Percentiles rank a stretch among this genome's conserved stretches.
phyloP scores from a whole-genome alignment of 495 filamentous ascomycete species.

The Cladorrhinum samala region DNA sequence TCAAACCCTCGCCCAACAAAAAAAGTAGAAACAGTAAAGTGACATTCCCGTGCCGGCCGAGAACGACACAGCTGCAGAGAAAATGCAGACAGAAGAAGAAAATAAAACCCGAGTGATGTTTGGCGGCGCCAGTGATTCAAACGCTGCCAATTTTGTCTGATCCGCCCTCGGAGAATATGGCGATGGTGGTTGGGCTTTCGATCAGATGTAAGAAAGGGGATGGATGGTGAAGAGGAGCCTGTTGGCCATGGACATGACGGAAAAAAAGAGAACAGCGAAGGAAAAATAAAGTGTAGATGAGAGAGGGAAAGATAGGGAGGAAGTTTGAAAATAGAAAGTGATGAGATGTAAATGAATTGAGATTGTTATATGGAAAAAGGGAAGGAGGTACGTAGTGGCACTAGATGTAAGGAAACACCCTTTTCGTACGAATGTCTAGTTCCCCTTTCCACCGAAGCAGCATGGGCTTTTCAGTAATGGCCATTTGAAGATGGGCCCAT shows the following conservation, averaged over 20 bases:
- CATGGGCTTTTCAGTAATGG: constrained; percentile 18
- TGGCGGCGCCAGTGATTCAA: too few species aligned
- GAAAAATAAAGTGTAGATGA: neutral
- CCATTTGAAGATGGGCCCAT: constrained; percentile 35
- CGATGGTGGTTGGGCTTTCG: too few species aligned
- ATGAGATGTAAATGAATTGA: constrained; percentile 4
- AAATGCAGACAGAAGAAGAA: neutral
- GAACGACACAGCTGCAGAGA: neutral
- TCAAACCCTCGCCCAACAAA: neutral
- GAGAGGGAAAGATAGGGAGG: neutral
- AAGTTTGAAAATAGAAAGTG: constrained; percentile 3
- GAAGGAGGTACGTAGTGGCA: constrained; percentile 5
- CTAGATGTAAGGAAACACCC: constrained; percentile 24
- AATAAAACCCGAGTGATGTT: neutral
- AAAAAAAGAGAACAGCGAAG: neutral
- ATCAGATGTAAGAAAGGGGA: too few species aligned
- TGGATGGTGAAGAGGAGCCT: too few species aligned
- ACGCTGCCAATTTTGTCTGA: too few species aligned
- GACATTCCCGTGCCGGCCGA: neutral
- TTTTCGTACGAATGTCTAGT: constrained; percentile 13
- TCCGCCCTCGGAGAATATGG: too few species aligned
- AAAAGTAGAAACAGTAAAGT: neutral
- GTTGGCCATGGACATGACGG: too few species aligned
- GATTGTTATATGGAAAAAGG: neutral
- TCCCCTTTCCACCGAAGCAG: neutral